phyloP scores from a whole-genome alignment of 2,329 filamentous ascomycete genomes.

The Cladophialophora psammophila region DNA sequence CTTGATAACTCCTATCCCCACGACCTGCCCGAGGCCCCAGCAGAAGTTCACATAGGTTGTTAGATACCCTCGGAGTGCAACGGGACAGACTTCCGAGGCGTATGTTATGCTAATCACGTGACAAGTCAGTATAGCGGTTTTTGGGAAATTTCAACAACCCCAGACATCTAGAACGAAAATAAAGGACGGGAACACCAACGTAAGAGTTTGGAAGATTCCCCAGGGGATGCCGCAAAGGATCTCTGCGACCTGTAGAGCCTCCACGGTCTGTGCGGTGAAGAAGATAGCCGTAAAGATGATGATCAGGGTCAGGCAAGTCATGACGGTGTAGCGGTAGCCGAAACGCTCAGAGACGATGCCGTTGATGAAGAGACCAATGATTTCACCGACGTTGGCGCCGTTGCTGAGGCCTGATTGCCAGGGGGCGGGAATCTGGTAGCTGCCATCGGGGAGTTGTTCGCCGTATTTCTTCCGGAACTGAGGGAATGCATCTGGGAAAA shows the following conservation, averaged over 20 bases:
- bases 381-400: slow-evolving; percentile 44
- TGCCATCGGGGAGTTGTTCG: slow-evolving; percentile 40
- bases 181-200: background rate
- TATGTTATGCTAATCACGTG: slow-evolving; percentile 50
- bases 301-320: slow-evolving; percentile 55
- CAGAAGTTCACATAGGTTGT: slow-evolving; percentile 52
- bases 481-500: slow-evolving; percentile 43
- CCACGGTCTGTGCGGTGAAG: slow-evolving; percentile 59
- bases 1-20: slow-evolving; percentile 60
- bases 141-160: background rate
- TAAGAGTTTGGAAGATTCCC: slow-evolving; percentile 60
- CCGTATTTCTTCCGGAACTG: slow-evolving; percentile 46
- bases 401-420: slow-evolving; percentile 47
- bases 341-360: slow-evolving; percentile 60
- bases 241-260: slow-evolving; percentile 58
- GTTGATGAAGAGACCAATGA: slow-evolving; percentile 60
- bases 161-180: background rate
- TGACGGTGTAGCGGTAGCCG: slow-evolving; percentile 60
- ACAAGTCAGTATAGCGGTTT: background rate
- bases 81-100: slow-evolving; percentile 57
- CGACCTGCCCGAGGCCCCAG: slow-evolving; percentile 57
- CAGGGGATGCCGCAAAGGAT: slow-evolving; percentile 60
- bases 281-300: slow-evolving; percentile 59
- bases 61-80: slow-evolving; percentile 54
- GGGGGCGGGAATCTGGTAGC: slow-evolving; percentile 42